Base-by-base conservation (phyloP, 2,329 filamentous ascomycete genomes). In the Elsinoe necatrix region DNA sequence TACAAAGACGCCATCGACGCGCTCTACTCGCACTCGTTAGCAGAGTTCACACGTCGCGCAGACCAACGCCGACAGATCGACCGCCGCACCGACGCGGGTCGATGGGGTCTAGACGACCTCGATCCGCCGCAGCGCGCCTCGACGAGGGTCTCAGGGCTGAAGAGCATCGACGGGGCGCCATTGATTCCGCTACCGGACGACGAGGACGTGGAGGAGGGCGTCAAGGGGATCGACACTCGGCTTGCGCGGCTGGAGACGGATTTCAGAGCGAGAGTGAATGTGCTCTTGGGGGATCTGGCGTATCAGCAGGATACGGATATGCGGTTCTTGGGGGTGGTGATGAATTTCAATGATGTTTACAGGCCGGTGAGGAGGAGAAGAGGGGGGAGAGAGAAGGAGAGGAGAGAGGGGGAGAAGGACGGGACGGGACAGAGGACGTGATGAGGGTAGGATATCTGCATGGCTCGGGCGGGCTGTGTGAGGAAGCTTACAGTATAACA, bases 291-390 rank as follows among this genome's bases (percentile, higher is more conserved):
- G 12, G 95, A 98, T 69, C 71, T 98, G 61, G 87, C 89, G 7
- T 92, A 95, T 72, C 92, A 97, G 72, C 86, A 90, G 0, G 93
- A 98, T 69, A 85, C 91, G 54, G 93, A 98, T 70, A 89, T 98
- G 84, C 80, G 92, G 56, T 97, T 97, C 76, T 74, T 98, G 62
- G 93, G 89, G 37, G 90, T 97, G 47, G 88, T 93, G 39, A 97
- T 98, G 89, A 98, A 97, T 73, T 98, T 97, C 72, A 98, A 98
- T 72, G 92, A 97, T 69, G 87, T 95, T 23, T 97, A 97, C 71
- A 82, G 88, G 71, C 87, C 89, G 12, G 81, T 84, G 43, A 78
- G 84, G 65, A 80, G 84, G 68, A 83, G 84, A 72, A 75, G 70
- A 68, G 35, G 65, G 67, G 41, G 62, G 25, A 34, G 39, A 21